phyloP scores from a whole-genome alignment of 2,329 filamentous ascomycete genomes.

The Fusarium liriodendri region DNA sequence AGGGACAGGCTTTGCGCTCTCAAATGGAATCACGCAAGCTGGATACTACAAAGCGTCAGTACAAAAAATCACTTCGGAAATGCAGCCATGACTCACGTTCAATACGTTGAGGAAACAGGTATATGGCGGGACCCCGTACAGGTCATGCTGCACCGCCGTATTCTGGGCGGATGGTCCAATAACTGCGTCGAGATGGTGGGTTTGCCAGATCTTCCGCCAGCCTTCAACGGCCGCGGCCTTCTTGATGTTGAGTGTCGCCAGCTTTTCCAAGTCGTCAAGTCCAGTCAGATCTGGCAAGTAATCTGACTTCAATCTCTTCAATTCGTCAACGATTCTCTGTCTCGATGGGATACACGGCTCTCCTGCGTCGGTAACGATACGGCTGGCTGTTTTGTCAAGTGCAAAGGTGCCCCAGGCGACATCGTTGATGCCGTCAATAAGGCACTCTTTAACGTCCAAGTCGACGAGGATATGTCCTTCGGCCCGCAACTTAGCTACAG shows the following conservation, averaged over 20 bases:
- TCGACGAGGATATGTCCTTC: constrained; percentile 12
- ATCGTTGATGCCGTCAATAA: constrained; percentile 10
- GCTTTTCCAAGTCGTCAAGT: constrained; percentile 49
- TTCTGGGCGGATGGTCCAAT: constrained; percentile 61
- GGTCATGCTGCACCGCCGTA: constrained; percentile 64
- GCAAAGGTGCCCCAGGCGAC: constrained; percentile 10
- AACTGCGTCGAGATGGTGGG: constrained; percentile 60
- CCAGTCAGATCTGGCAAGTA: neutral
- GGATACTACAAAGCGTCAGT: constrained; percentile 54
- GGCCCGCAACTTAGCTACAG: neutral
- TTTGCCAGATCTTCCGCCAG: constrained; percentile 56
- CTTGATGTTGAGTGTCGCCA: constrained; percentile 33
- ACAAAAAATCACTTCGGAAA: neutral
- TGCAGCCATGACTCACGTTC: constrained; percentile 53
- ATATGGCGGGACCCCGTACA: constrained; percentile 57
- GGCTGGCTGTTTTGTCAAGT: neutral
- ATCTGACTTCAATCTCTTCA: neutral
- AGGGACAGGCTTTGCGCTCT: constrained; percentile 44
- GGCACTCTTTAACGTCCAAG: constrained; percentile 2
- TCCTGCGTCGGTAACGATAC: neutral
- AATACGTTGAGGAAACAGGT: constrained; percentile 64
- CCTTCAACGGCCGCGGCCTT: constrained; percentile 47
- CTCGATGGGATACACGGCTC: constrained; percentile 17
- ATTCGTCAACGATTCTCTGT: neutral
- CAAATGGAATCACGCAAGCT: constrained; percentile 59